Percentiles rank a stretch among this genome's conserved stretches.
phyloP scores from a whole-genome alignment of 352 stramenopile genomes.

The Pythium phragmiticola region DNA sequence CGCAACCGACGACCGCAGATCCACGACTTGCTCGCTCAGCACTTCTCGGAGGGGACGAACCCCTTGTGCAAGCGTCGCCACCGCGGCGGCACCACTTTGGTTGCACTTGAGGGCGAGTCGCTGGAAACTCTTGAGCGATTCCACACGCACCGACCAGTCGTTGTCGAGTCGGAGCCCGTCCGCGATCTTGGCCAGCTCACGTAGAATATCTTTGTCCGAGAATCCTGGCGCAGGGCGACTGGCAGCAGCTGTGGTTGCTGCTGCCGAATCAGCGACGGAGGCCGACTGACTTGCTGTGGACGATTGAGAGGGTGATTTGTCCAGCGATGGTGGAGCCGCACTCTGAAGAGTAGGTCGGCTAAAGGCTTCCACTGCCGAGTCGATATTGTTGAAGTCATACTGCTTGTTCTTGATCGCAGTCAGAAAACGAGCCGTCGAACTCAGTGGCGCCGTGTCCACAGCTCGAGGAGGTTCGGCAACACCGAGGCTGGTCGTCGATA shows the following conservation, averaged over 20 bases:
- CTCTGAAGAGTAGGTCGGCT: constrained; percentile 1
- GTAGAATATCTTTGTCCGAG: constrained; percentile 61
- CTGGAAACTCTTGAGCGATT: constrained; percentile 62
- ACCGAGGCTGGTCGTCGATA: constrained; percentile 2
- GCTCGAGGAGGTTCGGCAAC: constrained; percentile 1
- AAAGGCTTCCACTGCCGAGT: constrained; percentile 29
- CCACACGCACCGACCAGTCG: constrained; percentile 78
- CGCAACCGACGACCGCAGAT: constrained; percentile 78
- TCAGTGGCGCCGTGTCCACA: constrained; percentile 21
- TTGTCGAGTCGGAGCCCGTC: constrained; percentile 66
- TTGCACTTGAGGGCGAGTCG: constrained; percentile 49
- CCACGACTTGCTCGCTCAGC: constrained; percentile 67
- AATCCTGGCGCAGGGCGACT: constrained; percentile 23
- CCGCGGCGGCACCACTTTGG: constrained; percentile 27
- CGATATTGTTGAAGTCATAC: constrained; percentile 41
- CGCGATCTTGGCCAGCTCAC: constrained; percentile 48
- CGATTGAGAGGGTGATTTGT: constrained; percentile 43
- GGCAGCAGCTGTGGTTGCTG: not conserved
- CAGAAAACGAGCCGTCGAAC: constrained; percentile 27
- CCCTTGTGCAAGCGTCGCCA: constrained; percentile 35
- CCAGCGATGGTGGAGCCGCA: constrained; percentile 4
- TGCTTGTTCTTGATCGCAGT: constrained; percentile 30
- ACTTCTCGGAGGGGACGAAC: constrained; percentile 61
- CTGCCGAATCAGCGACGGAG: constrained; percentile 10
- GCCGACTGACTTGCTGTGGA: constrained; percentile 34